phyloP scores from a whole-genome alignment of 768 basidiomycete species.

The Russula dissimulans region DNA sequence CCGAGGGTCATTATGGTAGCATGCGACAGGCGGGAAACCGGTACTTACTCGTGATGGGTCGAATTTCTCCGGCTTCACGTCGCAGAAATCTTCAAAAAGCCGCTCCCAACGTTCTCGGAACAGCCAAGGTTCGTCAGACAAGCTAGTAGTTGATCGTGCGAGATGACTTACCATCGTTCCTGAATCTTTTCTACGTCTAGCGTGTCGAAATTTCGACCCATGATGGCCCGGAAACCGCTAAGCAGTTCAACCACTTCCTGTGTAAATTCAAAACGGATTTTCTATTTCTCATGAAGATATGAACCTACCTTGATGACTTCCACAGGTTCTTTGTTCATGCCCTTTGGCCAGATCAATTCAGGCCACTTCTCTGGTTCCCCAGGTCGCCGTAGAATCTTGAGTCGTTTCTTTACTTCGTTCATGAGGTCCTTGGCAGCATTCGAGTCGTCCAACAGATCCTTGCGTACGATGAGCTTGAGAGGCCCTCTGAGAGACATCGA shows the following conservation, averaged over 20 bases:
- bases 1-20: too few species aligned
- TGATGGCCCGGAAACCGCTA: conserved; percentile 78
- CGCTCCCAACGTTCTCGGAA: conserved; percentile 96
- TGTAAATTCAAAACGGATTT: not conserved
- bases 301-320: conserved; percentile 76
- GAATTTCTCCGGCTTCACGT: conserved; percentile 97
- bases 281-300: not conserved
- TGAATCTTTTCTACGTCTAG: conserved; percentile 93
- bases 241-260: conserved; percentile 94
- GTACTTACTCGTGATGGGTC: conserved; percentile 85
- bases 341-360: conserved; percentile 97
- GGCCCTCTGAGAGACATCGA: conserved; percentile 34
- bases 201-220: conserved; percentile 84
- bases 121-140: conserved; percentile 64
- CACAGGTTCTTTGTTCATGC: conserved; percentile 96
- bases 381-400: conserved; percentile 89
- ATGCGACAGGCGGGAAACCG: too few species aligned
- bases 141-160: not conserved
- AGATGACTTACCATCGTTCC: conserved; percentile 66
- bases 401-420: conserved; percentile 96
- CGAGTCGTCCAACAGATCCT: conserved; percentile 95
- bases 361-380: conserved; percentile 94
- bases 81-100: conserved; percentile 97
- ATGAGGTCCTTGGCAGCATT: conserved; percentile 98
- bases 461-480: conserved; percentile 76